phyloP scores from a whole-genome alignment of 805 yeast genomes.

The Yamadazyma paraphyllophila region DNA sequence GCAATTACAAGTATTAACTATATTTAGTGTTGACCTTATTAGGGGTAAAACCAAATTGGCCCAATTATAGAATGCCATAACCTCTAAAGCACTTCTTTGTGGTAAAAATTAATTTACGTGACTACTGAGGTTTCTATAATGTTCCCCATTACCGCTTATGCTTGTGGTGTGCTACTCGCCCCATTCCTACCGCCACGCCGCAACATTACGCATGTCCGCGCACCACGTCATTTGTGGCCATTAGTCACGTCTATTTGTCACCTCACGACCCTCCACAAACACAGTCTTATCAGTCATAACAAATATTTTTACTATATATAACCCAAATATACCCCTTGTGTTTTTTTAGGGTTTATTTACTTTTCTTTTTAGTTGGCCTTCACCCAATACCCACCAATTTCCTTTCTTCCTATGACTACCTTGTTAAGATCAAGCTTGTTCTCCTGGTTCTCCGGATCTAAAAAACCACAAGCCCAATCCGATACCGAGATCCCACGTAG shows the following conservation, averaged over 20 bases:
- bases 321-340: neutral
- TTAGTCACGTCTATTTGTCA: neutral
- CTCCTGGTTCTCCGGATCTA: conserved; percentile 11
- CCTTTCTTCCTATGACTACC: neutral
- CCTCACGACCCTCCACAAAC: conserved; percentile 7
- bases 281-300: conserved; percentile 5
- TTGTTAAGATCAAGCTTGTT: conserved; percentile 20
- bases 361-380: neutral
- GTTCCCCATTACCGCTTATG: too few species aligned
- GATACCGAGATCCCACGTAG: conserved; percentile 22
- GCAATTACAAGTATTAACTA: neutral
- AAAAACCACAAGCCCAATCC: neutral
- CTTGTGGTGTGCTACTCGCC: too few species aligned
- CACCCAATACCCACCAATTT: neutral
- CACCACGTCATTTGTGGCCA: neutral
- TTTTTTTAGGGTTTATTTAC: conserved; percentile 3
- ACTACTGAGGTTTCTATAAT: too few species aligned
- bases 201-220: neutral
- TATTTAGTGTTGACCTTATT: too few species aligned
- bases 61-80: too few species aligned
- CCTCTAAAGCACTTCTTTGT: too few species aligned
- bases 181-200: neutral
- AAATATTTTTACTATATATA: conserved; percentile 5
- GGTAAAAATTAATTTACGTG: too few species aligned
- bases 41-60: too few species aligned